phyloP scores from a whole-genome alignment of 1,139 yeast genomes.

The Candida glucosophila region DNA sequence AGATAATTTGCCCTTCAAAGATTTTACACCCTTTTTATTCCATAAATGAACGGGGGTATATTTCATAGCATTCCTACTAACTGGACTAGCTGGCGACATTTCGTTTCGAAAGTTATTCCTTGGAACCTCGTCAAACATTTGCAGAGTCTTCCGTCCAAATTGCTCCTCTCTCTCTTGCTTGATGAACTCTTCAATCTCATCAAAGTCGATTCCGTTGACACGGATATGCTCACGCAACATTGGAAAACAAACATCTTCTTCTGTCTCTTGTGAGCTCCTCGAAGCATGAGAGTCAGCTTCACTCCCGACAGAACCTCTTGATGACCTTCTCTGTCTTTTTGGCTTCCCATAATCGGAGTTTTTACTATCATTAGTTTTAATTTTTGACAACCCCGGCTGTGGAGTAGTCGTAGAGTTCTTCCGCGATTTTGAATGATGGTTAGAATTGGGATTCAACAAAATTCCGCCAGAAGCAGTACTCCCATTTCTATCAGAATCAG shows the following conservation, averaged over 20 bases:
- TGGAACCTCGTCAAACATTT: constrained; percentile 4
- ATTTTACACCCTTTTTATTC: constrained; percentile 1
- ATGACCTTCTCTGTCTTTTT: constrained; percentile 23
- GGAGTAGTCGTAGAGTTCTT: constrained; percentile 20
- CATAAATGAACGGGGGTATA: constrained; percentile 41
- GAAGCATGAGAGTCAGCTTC: constrained; percentile 68
- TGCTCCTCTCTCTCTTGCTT: constrained; percentile 36
- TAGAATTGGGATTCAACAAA: constrained; percentile 7
- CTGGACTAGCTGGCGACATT: constrained; percentile 1
- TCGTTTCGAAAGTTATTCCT: too few species aligned
- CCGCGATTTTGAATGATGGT: too few species aligned
- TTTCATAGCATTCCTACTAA: constrained; percentile 44
- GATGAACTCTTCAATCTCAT: constrained; percentile 69
- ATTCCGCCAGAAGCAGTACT: constrained; percentile 6
- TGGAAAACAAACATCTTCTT: constrained; percentile 97
- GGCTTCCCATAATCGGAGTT: constrained; percentile 8
- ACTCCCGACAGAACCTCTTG: constrained; percentile 40
- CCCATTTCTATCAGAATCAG: background rate
- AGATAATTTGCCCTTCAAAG: constrained; percentile 1
- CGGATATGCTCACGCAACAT: constrained; percentile 68
- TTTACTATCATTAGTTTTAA: constrained; percentile 26
- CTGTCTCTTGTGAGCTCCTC: constrained; percentile 75
- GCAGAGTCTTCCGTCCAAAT: constrained; percentile 16
- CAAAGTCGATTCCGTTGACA: constrained; percentile 69
- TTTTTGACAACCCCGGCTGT: constrained; percentile 24